These are phyloP conservation scores for Yamadazyma diddensiae DNA, from an alignment of 1,139 yeast genomes.

Conservation along the genomic window DNA sequence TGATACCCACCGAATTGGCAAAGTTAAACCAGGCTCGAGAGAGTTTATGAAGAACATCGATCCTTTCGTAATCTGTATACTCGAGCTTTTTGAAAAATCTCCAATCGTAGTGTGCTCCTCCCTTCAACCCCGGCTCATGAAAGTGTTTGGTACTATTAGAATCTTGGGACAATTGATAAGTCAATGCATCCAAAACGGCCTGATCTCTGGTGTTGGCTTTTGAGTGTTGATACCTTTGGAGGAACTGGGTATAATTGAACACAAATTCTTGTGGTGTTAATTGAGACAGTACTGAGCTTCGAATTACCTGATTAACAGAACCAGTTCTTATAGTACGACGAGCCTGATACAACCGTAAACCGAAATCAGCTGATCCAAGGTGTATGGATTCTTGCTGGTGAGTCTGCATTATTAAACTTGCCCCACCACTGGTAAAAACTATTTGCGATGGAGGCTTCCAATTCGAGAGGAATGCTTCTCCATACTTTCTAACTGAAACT, in stretches of 20 bases:
- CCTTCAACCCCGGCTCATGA: constrained; percentile 17
- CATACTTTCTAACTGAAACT: neutral
- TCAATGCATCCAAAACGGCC: neutral
- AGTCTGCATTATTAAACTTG: neutral
- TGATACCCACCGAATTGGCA: constrained; percentile 36
- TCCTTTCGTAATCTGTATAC: constrained; percentile 34
- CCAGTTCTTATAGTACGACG: too few relatives aligned
- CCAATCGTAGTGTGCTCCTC: constrained; percentile 22
- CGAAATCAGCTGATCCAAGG: too few relatives aligned
- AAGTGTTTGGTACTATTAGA: constrained; percentile 14
- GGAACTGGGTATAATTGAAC: neutral
- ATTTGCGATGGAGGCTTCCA: neutral
- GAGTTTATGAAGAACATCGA: constrained; percentile 43
- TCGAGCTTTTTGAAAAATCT: constrained; percentile 17
- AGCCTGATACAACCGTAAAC: too few relatives aligned
- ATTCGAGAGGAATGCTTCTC: neutral
- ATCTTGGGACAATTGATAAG: neutral
- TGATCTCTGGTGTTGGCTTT: neutral
- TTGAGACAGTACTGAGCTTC: too few relatives aligned
- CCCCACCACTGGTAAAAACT: neutral
- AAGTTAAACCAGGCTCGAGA: constrained; percentile 56
- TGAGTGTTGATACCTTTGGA: neutral
- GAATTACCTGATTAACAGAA: too few relatives aligned
- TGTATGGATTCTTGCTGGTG: neutral
- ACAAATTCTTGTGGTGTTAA: neutral